Conservation (phyloP, 306 rosid genomes). For the Glycine tomentella region DNA sequence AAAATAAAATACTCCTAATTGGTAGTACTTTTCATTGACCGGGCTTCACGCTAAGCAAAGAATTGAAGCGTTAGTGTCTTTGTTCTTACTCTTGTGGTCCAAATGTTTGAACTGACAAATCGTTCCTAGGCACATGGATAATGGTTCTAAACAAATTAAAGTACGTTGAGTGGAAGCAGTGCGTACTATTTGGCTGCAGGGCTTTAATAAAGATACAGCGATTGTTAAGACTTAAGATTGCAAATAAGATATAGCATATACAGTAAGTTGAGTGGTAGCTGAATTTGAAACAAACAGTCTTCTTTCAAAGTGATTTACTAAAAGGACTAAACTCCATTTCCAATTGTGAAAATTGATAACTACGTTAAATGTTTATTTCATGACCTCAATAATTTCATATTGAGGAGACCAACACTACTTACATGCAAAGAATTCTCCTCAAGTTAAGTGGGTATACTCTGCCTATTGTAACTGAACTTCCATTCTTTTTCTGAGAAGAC, state of each 20-base stretch:
- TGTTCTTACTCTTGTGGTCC: not conserved
- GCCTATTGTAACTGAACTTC: not conserved
- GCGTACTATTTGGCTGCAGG: constrained; percentile 60
- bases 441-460: not conserved
- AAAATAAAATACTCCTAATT: no score
- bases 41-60: not conserved
- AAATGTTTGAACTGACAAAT: not conserved
- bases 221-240: no score
- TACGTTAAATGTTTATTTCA: no score
- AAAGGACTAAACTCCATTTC: not conserved
- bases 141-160: constrained; percentile 28
- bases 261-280: not conserved
- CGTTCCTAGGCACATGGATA: not conserved
- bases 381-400: no score
- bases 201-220: constrained; percentile 53
- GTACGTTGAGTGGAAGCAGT: not conserved
- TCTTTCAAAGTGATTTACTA: no score
- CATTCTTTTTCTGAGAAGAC: not conserved
- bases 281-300: not conserved
- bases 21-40: not conserved
- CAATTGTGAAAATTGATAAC: not conserved
- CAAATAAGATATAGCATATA: not conserved
- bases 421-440: not conserved
- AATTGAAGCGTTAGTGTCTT: not conserved
- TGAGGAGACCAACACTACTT: no score